phyloP scores from a whole-genome alignment of 331 rosid species.

The Phaseolus coccineus region DNA sequence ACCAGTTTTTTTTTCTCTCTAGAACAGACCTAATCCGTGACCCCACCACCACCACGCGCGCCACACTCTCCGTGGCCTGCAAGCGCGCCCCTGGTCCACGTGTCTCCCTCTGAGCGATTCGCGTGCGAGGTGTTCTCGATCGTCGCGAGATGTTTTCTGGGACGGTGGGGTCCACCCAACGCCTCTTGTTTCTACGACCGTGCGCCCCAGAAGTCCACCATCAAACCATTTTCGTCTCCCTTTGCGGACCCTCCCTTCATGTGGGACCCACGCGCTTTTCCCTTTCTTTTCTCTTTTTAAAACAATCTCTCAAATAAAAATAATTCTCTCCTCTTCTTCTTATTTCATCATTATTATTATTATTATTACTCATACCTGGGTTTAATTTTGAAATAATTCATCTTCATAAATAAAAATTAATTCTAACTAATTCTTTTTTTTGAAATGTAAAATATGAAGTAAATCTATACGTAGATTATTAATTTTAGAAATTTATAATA shows the following conservation, averaged over 20 bases:
- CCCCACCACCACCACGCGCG: constrained; percentile 31
- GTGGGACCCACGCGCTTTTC: constrained; percentile 69
- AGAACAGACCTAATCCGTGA: constrained; percentile 47
- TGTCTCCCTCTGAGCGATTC: background rate
- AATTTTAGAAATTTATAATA: too few relatives aligned
- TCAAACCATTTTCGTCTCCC: constrained; percentile 44
- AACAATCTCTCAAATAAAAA: too few relatives aligned
- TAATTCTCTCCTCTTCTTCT: too few relatives aligned
- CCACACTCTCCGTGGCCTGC: background rate
- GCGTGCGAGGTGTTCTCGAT: constrained; percentile 5
- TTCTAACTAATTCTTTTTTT: too few relatives aligned
- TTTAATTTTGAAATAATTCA: too few relatives aligned
- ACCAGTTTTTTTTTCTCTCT: background rate
- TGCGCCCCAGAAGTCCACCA: constrained; percentile 52
- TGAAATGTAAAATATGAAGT: too few relatives aligned
- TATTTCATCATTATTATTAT: too few relatives aligned
- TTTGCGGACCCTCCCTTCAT: constrained; percentile 17
- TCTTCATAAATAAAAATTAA: too few relatives aligned
- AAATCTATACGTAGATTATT: too few relatives aligned
- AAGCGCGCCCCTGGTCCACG: background rate
- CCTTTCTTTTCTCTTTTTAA: background rate
- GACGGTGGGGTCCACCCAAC: constrained; percentile 41
- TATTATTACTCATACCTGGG: too few relatives aligned
- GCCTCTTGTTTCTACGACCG: constrained; percentile 40
- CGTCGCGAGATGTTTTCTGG: constrained; percentile 15